Evolutionary conservation across 31 red algal genomes (phyloP).

Genomic region (Asparagopsis taxiformis): DNA sequence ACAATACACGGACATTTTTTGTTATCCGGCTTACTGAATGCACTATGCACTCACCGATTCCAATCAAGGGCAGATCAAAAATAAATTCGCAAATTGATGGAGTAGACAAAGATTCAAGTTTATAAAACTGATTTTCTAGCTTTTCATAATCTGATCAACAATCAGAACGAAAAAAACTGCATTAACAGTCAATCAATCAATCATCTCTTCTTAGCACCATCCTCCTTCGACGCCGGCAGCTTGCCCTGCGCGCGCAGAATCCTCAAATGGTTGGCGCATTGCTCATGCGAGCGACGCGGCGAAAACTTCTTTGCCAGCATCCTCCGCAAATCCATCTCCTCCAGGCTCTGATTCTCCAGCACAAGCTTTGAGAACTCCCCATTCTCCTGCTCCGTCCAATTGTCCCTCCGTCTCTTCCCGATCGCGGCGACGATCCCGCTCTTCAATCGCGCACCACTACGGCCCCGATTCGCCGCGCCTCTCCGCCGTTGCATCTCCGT

Average conservation of each 20-base stretch:
- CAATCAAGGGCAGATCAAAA: too few species aligned
- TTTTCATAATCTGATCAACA: too few species aligned
- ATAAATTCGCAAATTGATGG: too few species aligned
- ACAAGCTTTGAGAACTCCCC: constrained; percentile 19
- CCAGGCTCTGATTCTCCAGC: constrained; percentile 4
- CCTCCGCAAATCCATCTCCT: constrained; percentile 49
- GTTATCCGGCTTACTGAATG: too few species aligned
- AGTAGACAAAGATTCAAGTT: too few species aligned
- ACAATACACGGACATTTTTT: too few species aligned
- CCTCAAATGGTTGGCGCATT: constrained; percentile 57
- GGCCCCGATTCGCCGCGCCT: not conserved
- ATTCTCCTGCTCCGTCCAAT: constrained; percentile 50
- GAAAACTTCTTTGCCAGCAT: constrained; percentile 31
- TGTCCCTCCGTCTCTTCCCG: constrained; percentile 36
- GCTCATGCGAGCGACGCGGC: constrained; percentile 35
- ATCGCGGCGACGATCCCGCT: not conserved
- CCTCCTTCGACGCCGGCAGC: constrained; percentile 8
- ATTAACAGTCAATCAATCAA: too few species aligned
- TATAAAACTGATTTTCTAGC: too few species aligned
- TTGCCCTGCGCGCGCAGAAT: constrained; percentile 33
- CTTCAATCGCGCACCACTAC: not conserved
- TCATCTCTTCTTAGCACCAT: too few species aligned
- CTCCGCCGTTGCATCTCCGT: too few species aligned
- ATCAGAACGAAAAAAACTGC: too few species aligned
- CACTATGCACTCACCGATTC: too few species aligned